These are phyloP conservation scores for Puccinellia tenuiflora DNA, from an alignment of 176 grass and related monocot species.

Conservation along the genomic window DNA sequence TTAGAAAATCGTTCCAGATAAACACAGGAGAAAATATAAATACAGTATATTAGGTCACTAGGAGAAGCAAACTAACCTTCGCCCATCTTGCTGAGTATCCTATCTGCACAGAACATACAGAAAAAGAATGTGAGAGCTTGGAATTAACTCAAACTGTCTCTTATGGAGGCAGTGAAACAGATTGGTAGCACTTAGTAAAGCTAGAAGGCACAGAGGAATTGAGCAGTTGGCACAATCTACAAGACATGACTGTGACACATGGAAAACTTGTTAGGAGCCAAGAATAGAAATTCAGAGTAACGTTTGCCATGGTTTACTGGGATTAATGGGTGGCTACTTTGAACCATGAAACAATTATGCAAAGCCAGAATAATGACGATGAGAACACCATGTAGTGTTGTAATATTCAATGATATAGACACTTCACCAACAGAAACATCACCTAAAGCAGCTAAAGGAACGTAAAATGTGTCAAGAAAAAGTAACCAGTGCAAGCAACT, in stretches of 20 bases:
- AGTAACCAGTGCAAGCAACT: background rate
- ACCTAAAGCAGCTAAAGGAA: conserved; percentile 1
- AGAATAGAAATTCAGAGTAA: background rate
- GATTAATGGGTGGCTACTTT: background rate
- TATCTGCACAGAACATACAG: conserved; percentile 57
- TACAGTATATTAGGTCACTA: background rate
- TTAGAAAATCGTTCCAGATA: background rate
- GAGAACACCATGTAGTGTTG: background rate
- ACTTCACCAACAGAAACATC: background rate
- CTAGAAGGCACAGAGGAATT: background rate
- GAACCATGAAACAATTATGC: background rate
- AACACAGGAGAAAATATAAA: background rate
- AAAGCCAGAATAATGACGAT: background rate
- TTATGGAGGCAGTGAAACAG: background rate
- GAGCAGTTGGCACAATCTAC: background rate
- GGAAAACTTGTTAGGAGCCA: background rate
- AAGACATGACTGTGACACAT: background rate
- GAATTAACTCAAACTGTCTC: background rate
- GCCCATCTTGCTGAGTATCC: conserved; percentile 98
- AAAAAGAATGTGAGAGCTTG: conserved; percentile 17
- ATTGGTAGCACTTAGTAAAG: conserved; percentile 10
- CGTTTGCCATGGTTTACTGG: background rate
- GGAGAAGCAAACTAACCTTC: conserved; percentile 65
- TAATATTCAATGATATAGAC: conserved; percentile 1
- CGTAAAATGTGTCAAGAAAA: background rate